Conservation (phyloP, 129 eudicot genomes). For the Silybum marianum region DNA sequence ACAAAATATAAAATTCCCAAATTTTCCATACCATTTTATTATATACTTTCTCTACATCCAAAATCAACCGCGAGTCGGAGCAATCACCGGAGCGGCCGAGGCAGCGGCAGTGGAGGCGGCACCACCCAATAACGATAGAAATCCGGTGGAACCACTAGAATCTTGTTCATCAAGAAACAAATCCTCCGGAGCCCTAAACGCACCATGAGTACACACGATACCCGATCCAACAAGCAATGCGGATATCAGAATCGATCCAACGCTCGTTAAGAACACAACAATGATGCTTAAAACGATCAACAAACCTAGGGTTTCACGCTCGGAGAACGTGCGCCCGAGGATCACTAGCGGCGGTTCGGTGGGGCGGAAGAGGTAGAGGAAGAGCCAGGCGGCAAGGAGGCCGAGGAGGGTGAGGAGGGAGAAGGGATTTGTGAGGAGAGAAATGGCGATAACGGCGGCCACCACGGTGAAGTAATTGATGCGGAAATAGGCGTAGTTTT, state of each 20-base stretch:
- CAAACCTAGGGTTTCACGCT: conserved; percentile 62
- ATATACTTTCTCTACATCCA: neutral
- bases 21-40: conserved; percentile 6
- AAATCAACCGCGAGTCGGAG: conserved; percentile 33
- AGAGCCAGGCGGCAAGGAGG: conserved; percentile 80
- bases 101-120: conserved; percentile 55
- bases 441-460: conserved; percentile 55
- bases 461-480: conserved; percentile 63
- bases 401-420: conserved; percentile 60
- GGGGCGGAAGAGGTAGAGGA: conserved; percentile 76
- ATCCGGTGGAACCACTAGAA: conserved; percentile 35
- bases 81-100: conserved; percentile 48
- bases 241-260: conserved; percentile 73
- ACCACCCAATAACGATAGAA: conserved; percentile 63
- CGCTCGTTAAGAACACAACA: conserved; percentile 71
- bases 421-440: conserved; percentile 70
- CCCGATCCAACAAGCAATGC: conserved; percentile 68
- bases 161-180: conserved; percentile 78
- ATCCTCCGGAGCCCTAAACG: conserved; percentile 83
- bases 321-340: conserved; percentile 63
- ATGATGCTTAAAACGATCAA: conserved; percentile 47
- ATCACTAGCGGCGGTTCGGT: conserved; percentile 67
- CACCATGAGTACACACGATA: conserved; percentile 61
- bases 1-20: too few species aligned
- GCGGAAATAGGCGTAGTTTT: conserved; percentile 74